Evolutionary conservation across 257 asterid genomes (phyloP).

Genomic region (Datura wrightii): DNA sequence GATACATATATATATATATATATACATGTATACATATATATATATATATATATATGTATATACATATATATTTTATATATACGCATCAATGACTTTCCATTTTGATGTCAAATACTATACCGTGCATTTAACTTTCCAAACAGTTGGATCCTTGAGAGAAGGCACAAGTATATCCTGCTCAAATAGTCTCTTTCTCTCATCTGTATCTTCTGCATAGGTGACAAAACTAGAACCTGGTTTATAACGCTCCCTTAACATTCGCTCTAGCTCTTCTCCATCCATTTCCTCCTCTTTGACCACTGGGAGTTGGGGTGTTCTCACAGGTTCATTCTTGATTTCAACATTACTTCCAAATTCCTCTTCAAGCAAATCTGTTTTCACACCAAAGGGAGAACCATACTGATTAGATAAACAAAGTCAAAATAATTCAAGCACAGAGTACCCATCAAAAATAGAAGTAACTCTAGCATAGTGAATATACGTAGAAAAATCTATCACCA

Average conservation of each 20-base stretch:
- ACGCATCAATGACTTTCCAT: neutral
- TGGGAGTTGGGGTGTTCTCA: slow-evolving; percentile 46
- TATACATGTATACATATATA: too few relatives aligned
- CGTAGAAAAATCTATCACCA: neutral
- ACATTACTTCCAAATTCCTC: slow-evolving; percentile 50
- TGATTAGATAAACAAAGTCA: slow-evolving; percentile 22
- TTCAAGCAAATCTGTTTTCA: slow-evolving; percentile 53
- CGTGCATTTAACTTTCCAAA: slow-evolving; percentile 99
- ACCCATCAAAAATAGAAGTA: slow-evolving; percentile 1
- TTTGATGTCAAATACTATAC: slow-evolving; percentile 43
- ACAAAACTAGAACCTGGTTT: slow-evolving; percentile 74
- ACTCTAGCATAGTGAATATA: neutral
- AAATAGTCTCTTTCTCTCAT: slow-evolving; percentile 54
- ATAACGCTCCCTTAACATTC: slow-evolving; percentile 68
- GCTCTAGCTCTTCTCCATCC: slow-evolving; percentile 82
- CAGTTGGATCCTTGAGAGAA: slow-evolving; percentile 61
- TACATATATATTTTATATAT: neutral
- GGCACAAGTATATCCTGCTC: slow-evolving; percentile 47
- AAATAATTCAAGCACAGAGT: slow-evolving; percentile 12
- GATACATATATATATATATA: too few relatives aligned
- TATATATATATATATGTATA: too few relatives aligned
- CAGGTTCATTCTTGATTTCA: slow-evolving; percentile 48
- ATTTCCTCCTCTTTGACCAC: slow-evolving; percentile 73
- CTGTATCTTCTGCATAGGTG: slow-evolving; percentile 62
- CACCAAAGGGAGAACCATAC: slow-evolving; percentile 22